Evolutionary conservation across 805 yeast genomes (phyloP), one percentile per base, ranked within the genome.

Genomic region (Limtongia smithiae): DNA sequence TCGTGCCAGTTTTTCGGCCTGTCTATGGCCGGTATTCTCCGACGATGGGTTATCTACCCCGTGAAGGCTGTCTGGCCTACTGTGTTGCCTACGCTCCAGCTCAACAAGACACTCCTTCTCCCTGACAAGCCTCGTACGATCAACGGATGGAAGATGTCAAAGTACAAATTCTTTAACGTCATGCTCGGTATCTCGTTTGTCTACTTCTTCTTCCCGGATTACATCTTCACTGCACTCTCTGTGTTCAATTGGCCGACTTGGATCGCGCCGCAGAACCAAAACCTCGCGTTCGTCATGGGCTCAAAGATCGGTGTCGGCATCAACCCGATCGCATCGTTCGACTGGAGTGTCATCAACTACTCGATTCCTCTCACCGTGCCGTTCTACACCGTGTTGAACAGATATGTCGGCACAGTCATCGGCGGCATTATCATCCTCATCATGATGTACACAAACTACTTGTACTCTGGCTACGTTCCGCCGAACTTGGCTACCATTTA

Each of bases 41-140:
- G 83, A 60, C 74, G 78, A 50, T 76, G 82, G 37, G 73, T 72
- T 2, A 72, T 80, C 7, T 76, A 77, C 54, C 83, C 86, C 8
- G 75, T 81, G n/a, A 69, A 77, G 34, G 77, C 79, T 60, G 69
- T 81, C 46, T 82, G 86, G 86, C 87, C 87, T 2, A 71, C 77
- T 18, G 68, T 80, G 63, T 73, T 78, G 70, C 71, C 76, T 63
- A 72, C 78, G 60, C 68, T 81, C 61, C 76, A 71, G 62, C 62
- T 45, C 21, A 53, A 50, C 28, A 33, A 49, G 22, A 43, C 55
- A 3, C 37, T 53, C 3, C 41, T 46, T 18, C 12, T 40, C 3
- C 45, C 58, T 40, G 50, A 60, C 49, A 36, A 57, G 37, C 27
- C 49, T 14, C 31, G 46, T 36, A 70, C 72, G 32, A 71, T 78